These are phyloP conservation scores for Anthoceros angustus DNA, from an alignment of 225 moss, liverwort and hornwort genomes.

Conservation along the genomic window DNA sequence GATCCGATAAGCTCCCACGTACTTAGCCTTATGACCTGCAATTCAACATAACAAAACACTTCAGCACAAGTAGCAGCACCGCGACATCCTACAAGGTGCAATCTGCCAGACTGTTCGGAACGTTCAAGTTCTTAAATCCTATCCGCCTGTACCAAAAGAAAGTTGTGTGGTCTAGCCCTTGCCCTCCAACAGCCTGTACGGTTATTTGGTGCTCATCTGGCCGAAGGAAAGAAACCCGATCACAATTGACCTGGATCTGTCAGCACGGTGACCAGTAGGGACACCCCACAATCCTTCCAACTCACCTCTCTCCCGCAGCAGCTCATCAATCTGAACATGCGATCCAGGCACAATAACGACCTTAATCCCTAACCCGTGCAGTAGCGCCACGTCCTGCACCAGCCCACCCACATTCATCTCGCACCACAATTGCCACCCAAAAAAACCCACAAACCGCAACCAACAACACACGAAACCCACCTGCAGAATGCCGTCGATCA, in stretches of 20 bases:
- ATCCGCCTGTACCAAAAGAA: too few species aligned
- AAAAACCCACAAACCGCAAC: neutral
- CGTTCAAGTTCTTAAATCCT: too few species aligned
- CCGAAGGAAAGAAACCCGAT: neutral
- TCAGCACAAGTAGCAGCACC: neutral
- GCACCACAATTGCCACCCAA: neutral
- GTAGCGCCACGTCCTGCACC: slow-evolving; percentile 54
- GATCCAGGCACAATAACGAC: slow-evolving; percentile 73
- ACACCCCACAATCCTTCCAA: neutral
- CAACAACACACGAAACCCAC: slow-evolving; percentile 10
- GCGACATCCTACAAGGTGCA: neutral
- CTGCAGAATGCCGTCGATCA: slow-evolving; percentile 68
- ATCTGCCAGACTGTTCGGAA: too few species aligned
- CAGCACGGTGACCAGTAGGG: neutral
- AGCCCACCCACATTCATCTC: neutral
- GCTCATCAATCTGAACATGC: slow-evolving; percentile 71
- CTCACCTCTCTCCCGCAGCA: slow-evolving; percentile 60
- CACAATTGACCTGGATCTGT: neutral
- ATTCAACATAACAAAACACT: slow-evolving; percentile 8
- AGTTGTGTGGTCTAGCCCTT: too few species aligned
- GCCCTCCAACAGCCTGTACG: too few species aligned
- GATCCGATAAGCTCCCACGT: slow-evolving; percentile 82
- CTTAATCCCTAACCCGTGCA: slow-evolving; percentile 77
- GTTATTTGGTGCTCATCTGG: too few species aligned
- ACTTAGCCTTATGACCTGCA: slow-evolving; percentile 55